A percentile compares a stretch with the other conserved stretches of the same genome.
Evolutionary conservation across 73 alveolate genomes (phyloP).

Genomic region (Paramecium bursaria): DNA sequence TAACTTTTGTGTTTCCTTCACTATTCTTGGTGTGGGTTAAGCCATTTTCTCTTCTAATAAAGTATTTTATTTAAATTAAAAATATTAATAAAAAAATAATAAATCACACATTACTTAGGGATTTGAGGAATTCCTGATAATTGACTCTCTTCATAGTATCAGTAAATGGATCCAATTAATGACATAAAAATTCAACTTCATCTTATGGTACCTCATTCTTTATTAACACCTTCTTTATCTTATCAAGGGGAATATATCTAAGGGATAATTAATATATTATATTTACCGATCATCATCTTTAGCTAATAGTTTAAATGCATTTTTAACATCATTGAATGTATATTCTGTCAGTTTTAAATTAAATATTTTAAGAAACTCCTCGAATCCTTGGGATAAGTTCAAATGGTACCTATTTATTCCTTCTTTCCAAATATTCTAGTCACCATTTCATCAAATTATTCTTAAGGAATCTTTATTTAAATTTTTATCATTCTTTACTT

Average conservation of each 20-base stretch:
- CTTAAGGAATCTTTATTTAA: constrained; percentile 47
- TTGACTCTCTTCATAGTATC: constrained; percentile 70
- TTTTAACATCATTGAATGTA: constrained; percentile 70
- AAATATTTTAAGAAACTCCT: constrained; percentile 68
- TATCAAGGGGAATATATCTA: constrained; percentile 65
- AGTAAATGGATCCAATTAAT: constrained; percentile 70
- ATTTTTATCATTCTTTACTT: background rate
- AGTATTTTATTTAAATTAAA: too few relatives aligned
- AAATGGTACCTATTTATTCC: constrained; percentile 65
- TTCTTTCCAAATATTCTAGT: constrained; percentile 64
- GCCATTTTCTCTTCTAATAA: too few relatives aligned
- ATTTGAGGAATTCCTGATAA: constrained; percentile 60
- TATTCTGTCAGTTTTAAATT: constrained; percentile 68
- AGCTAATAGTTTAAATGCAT: constrained; percentile 71
- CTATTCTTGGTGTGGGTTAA: constrained; percentile 69
- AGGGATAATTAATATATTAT: background rate
- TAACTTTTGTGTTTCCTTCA: constrained; percentile 46
- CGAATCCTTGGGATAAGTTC: too few relatives aligned
- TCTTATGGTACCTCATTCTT: constrained; percentile 65
- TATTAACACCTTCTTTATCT: constrained; percentile 59
- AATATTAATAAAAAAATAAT: too few relatives aligned
- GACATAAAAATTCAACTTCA: constrained; percentile 69
- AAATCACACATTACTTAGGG: constrained; percentile 63
- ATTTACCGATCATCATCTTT: constrained; percentile 68
- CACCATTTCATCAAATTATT: constrained; percentile 70